Evolutionary conservation across 768 basidiomycete genomes (phyloP), one percentile per base, ranked within the genome.

Genomic region (Hericium erinaceus): DNA sequence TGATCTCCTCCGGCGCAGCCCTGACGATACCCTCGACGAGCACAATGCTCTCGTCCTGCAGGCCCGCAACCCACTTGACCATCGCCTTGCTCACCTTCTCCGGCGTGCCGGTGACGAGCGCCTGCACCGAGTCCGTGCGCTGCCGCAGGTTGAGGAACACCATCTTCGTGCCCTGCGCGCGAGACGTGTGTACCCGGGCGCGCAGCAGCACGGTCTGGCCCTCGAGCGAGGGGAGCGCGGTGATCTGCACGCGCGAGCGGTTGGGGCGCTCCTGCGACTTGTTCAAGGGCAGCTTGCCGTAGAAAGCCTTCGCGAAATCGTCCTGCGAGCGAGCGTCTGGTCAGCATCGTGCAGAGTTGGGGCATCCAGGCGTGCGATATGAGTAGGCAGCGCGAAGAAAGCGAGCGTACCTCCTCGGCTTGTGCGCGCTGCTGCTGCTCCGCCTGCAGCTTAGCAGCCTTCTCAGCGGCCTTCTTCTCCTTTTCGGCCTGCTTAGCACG

Each of bases 161-260:
- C 84, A 98, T 93, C 76, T 93, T 99, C 74, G 83, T 90, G 64
- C 91, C 93, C 70, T 97, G 92, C 0, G 90, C 88, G 56, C 97
- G 86, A 26, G 89, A 87, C 15, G 89, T 94, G 69, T 95, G 92
- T 48, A 99, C 78, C 56, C 97, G 84, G 12, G 93, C 94, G 62
- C 95, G 89, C 60, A 98, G 75, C 58, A 91, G 73, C 53, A 98
- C 87, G 6, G 75, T 80, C 67, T 95, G 75, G 6, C 85, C 92
- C 60, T 85, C 82, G 63, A 82, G 75, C 37, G 74, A 72, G 48
- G 79, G 81, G 53, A 98, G 73, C 16, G 81, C 73, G 18, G 76
- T 70, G 62, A 99, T 85, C 64, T 85, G 77, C 46, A 79, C 77
- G 60, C 88, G 82, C 58, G 77, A 68, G 58, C 79, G 77, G 53